Evolutionary conservation across 2,329 filamentous ascomycete species (phyloP).

Genomic region (Alternaria atra): DNA sequence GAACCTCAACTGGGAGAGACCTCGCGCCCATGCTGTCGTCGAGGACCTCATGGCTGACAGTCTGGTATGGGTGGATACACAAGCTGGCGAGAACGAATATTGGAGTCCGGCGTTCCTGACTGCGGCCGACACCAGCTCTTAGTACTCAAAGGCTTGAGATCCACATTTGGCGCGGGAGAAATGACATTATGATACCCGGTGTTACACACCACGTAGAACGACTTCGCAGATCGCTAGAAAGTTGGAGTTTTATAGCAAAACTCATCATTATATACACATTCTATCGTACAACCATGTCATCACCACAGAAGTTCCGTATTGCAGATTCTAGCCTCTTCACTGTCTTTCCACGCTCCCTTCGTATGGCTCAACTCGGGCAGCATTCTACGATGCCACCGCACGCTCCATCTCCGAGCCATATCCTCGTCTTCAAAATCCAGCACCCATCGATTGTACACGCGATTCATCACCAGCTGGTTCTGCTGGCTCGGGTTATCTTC

Average conservation of each 20-base stretch:
- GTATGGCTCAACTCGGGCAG: conserved; percentile 46
- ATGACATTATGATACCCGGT: conserved; percentile 27
- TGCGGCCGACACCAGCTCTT: conserved; percentile 14
- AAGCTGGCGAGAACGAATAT: conserved; percentile 88
- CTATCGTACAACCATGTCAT: conserved; percentile 2
- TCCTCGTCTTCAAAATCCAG: conserved; percentile 64
- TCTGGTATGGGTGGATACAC: conserved; percentile 92
- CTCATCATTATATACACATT: conserved; percentile 1
- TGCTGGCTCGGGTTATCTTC: conserved; percentile 22
- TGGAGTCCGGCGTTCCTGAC: conserved; percentile 83
- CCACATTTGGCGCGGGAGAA: background rate
- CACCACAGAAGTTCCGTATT: conserved; percentile 62
- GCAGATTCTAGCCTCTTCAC: conserved; percentile 53
- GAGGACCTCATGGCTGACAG: conserved; percentile 90
- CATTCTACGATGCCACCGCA: conserved; percentile 62
- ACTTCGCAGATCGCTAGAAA: background rate
- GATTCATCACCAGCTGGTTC: conserved; percentile 44
- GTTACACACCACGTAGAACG: background rate
- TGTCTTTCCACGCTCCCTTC: conserved; percentile 35
- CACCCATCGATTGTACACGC: conserved; percentile 60
- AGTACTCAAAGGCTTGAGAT: background rate
- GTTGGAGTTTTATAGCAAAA: background rate
- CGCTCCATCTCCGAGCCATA: conserved; percentile 63
- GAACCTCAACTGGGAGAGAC: conserved; percentile 86
- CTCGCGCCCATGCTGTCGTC: conserved; percentile 85